Base-by-base conservation (phyloP, 192 early-diverging fungal species). In the Geosiphon pyriformis region DNA sequence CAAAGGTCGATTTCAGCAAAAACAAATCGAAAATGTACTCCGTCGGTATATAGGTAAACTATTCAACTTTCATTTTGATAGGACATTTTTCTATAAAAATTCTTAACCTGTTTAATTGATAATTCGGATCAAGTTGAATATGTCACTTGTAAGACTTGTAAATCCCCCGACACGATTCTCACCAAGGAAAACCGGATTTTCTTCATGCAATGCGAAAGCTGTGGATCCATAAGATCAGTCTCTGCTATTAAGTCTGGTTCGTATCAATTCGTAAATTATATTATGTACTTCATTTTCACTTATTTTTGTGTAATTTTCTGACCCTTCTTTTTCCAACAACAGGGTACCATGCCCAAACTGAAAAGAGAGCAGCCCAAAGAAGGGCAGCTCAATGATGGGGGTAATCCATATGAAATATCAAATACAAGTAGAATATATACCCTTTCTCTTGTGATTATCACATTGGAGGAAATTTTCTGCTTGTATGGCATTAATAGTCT, bases 71-170 rank as follows among this genome's bases (percentile, higher is more conserved):
- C n/a, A n/a, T n/a, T n/a, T n/a, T n/a, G n/a, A n/a, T n/a, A n/a
- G n/a, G n/a, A n/a, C n/a, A n/a, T n/a, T n/a, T n/a, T n/a, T n/a
- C n/a, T n/a, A n/a, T n/a, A n/a, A n/a, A n/a, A n/a, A n/a, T n/a
- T n/a, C n/a, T n/a, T n/a, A n/a, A n/a, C n/a, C n/a, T n/a, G n/a
- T n/a, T n/a, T n/a, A n/a, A n/a, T n/a, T n/a, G n/a, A n/a, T n/a
- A n/a, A n/a, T n/a, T n/a, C n/a, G n/a, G n/a, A 18, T 66, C 18
- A 50, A 88, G 90, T 89, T 53, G 95, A 99, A 75, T 99, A 99
- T 61, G 95, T 99, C 23, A 91, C 94, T 12, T 99, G 97, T 83
- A 99, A 99, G 83, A 96, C 94, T 26, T 99, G 97, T 85, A 96
- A 95, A 74, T 91, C 88, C 15, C 87, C 90, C 26, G 92, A 99